Evolutionary conservation across 768 basidiomycete species (phyloP), one percentile per base, ranked within the genome.

Genomic region (Pleurotus pulmonarius): DNA sequence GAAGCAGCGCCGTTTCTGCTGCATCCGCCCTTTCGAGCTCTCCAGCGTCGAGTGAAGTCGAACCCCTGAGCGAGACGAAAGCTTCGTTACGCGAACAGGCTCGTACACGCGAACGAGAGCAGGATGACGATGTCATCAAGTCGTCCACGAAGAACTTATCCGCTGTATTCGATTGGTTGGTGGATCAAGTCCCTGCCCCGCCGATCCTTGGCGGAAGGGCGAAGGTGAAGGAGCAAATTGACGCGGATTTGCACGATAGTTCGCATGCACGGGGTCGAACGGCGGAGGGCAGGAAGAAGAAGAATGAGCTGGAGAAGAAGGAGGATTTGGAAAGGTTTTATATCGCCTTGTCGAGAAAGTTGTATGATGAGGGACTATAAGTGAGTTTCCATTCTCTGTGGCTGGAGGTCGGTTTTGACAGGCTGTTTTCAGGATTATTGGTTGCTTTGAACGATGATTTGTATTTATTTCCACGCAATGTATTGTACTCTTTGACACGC

Each of bases 351-450:
- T 83, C 90, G 60, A 82, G 89, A 70, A 96, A 92, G 73, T 70
- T 99, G 72, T 93, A 94, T 62, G 90, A 98, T 57, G 93, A 97
- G 67, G 96, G 96, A 9, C 70, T 94, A 65, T 97, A 73, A 77
- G 56, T 38, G 29, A 34, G 29, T 34, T 29, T 9, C 8, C 11
- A 29, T 9, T 29, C 29, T 9, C 29, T 29, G 8, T 29, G 29
- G 29, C 11, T 29, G 11, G 8, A 9, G 11, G 29, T 29, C 11
- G 29, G 26, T 6, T 29, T 9, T 29, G 8, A 29, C 8, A 8
- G 9, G 29, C 11, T 29, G 29, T 9, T 9, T 29, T 9, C 11
- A 29, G 29, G 29, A 29, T 9, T 9, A 29, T 34, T 12, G 9
- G 29, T 0, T 34, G 29, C 1, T 34, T 34, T 11, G 1, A 34